phyloP scores from a whole-genome alignment of 1,284 basidiomycete genomes.

The Meripilus lineatus region DNA sequence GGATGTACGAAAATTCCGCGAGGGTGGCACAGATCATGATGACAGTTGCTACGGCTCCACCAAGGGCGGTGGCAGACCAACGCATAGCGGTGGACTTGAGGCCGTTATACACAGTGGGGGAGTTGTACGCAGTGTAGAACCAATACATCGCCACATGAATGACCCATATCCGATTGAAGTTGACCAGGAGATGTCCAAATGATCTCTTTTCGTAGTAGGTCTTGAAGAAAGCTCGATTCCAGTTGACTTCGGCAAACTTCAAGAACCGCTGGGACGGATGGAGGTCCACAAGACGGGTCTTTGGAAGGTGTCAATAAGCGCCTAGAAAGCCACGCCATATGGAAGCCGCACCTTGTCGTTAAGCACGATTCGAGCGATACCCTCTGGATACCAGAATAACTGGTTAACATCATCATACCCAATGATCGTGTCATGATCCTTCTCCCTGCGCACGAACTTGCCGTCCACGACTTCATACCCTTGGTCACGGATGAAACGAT shows the following conservation, averaged over 20 bases:
- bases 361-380: constrained; percentile 88
- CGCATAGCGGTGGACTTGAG: constrained; percentile 64
- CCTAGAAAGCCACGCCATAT: background rate
- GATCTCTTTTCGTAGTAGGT: constrained; percentile 96
- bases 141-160: constrained; percentile 90
- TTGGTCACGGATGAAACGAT: constrained; percentile 96
- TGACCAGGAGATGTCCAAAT: constrained; percentile 90
- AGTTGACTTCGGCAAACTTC: constrained; percentile 93
- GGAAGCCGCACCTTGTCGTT: constrained; percentile 71
- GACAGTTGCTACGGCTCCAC: constrained; percentile 83
- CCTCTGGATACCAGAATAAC: constrained; percentile 99
- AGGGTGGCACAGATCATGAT: constrained; percentile 94
- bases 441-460: constrained; percentile 90
- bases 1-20: constrained; percentile 93
- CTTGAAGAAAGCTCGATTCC: constrained; percentile 95
- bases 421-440: constrained; percentile 93
- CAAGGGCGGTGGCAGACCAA: constrained; percentile 87
- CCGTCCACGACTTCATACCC: constrained; percentile 97
- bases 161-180: constrained; percentile 98
- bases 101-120: constrained; percentile 76
- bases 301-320: constrained; percentile 4
- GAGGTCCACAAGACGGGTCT: constrained; percentile 88
- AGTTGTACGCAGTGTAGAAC: constrained; percentile 94
- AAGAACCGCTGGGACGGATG: constrained; percentile 88
- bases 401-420: constrained; percentile 99